Percentiles rank a stretch among this genome's conserved stretches.
Evolutionary conservation across 2,329 filamentous ascomycete genomes (phyloP).

Genomic region (Alternaria triticina): DNA sequence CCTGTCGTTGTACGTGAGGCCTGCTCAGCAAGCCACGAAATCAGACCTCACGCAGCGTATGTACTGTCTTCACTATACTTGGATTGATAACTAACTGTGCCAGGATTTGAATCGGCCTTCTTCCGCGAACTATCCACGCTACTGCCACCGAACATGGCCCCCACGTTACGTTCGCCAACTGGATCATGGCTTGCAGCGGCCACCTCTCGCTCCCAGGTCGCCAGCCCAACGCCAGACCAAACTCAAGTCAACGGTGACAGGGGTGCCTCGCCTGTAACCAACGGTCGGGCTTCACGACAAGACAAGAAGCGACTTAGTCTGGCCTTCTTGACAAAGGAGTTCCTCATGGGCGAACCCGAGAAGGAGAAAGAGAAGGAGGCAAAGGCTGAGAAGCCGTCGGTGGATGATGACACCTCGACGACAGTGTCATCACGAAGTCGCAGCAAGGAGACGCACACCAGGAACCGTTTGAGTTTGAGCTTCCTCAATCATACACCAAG

Average conservation of each 20-base stretch:
- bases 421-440: slow-evolving; percentile 35
- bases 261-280: slow-evolving; percentile 26
- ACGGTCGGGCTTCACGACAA: slow-evolving; percentile 38
- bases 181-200: slow-evolving; percentile 41
- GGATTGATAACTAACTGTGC: slow-evolving; percentile 19
- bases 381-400: slow-evolving; percentile 22
- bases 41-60: slow-evolving; percentile 69
- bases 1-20: slow-evolving; percentile 71
- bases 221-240: slow-evolving; percentile 32
- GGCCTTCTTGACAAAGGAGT: slow-evolving; percentile 47
- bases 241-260: slow-evolving; percentile 34
- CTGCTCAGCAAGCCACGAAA: slow-evolving; percentile 65
- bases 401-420: slow-evolving; percentile 33
- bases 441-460: slow-evolving; percentile 38
- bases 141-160: slow-evolving; percentile 41
- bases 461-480: slow-evolving; percentile 37
- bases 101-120: slow-evolving; percentile 56
- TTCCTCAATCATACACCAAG: slow-evolving; percentile 34
- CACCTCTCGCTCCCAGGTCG: slow-evolving; percentile 35
- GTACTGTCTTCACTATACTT: slow-evolving; percentile 41
- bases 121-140: slow-evolving; percentile 52
- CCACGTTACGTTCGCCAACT: slow-evolving; percentile 40
- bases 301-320: slow-evolving; percentile 50
- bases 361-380: slow-evolving; percentile 20
- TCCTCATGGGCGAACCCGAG: slow-evolving; percentile 30